A percentile compares a stretch with the other conserved stretches of the same genome.
phyloP scores from a whole-genome alignment of 2,329 filamentous ascomycete species.

The Colletotrichum karsti region DNA sequence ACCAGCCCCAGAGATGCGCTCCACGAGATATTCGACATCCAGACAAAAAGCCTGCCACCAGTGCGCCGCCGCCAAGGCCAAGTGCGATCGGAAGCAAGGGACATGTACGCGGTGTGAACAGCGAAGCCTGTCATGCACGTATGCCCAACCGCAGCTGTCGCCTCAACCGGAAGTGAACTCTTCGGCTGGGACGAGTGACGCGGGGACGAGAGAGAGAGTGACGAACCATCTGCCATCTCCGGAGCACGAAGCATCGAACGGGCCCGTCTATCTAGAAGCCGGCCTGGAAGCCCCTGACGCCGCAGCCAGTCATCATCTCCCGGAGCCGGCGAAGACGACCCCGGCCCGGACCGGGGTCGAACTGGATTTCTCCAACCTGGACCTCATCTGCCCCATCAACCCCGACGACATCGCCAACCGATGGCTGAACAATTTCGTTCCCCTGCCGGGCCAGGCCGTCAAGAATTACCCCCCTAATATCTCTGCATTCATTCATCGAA shows the following conservation, averaged over 20 bases:
- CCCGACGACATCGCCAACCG: conserved; percentile 55
- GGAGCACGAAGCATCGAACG: not conserved
- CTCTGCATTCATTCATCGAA: conserved; percentile 46
- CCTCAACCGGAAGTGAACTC: not conserved
- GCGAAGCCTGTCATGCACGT: conserved; percentile 40
- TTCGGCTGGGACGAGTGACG: not conserved
- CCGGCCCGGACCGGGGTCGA: not conserved
- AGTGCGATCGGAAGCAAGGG: conserved; percentile 45
- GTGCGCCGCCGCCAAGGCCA: conserved; percentile 47
- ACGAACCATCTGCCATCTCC: not conserved
- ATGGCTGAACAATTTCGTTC: conserved; percentile 57
- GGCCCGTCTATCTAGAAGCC: not conserved
- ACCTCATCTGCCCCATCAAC: conserved; percentile 55
- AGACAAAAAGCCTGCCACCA: conserved; percentile 49
- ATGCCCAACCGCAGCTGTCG: conserved; percentile 30
- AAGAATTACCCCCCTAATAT: conserved; percentile 51
- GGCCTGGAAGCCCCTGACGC: not conserved
- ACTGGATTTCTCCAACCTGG: conserved; percentile 43
- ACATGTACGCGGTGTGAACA: conserved; percentile 42
- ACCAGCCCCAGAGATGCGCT: not conserved
- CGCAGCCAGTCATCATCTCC: not conserved
- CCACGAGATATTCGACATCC: conserved; percentile 43
- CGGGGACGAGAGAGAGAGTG: not conserved
- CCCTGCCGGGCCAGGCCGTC: conserved; percentile 48
- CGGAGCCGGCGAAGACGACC: not conserved